Evolutionary conservation across 305 asterid genomes (phyloP), one percentile per base, ranked within the genome.

Genomic region (Ajuga reptans): DNA sequence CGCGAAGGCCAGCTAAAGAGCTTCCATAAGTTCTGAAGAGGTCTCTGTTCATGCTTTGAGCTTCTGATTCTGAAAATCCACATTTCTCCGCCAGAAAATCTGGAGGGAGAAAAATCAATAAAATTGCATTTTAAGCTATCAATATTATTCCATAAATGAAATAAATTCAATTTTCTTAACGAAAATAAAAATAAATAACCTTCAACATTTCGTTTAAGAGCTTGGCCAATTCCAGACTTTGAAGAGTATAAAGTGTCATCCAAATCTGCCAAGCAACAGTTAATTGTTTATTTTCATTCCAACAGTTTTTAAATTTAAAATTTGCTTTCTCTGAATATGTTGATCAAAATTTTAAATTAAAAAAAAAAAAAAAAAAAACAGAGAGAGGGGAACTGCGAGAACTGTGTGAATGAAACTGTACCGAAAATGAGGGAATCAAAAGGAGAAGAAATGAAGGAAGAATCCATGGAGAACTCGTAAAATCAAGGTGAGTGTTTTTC

Each of bases 1-100:
- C 98, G 47, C 96, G 84, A 61, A 91, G 88, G 61, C 96, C 98
- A 69, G 95, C 95, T 61, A 91, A 85, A 51, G 98, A 83, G 80
- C 98, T 91, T 59, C 96, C 98, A 36, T 89, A 86, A 66, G 86
- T 85, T 68, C 70, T 84, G 78, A 91, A 91, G 68, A 91, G 89
- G 80, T 91, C 85, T 45, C 84, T 71, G 68, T 93, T 89, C 59
- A 89, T 77, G 45, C 75, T 69, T 0, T 87, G 83, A 39, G 92
- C 98, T 78, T 87, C 87, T 0, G 89, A 73, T 41, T 75, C 86
- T 4, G 87, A 61, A 43, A 87, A 73, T 47, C 96, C 95, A 10
- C 83, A 86, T 81, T 79, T 86, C 66, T 89, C 92, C 3, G 81
- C 80, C 6, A 89, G 84, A 75, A 80, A 89, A 64, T 80, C 98